phyloP scores from a whole-genome alignment of 2,329 filamentous ascomycete genomes.

The Phoma sp. region DNA sequence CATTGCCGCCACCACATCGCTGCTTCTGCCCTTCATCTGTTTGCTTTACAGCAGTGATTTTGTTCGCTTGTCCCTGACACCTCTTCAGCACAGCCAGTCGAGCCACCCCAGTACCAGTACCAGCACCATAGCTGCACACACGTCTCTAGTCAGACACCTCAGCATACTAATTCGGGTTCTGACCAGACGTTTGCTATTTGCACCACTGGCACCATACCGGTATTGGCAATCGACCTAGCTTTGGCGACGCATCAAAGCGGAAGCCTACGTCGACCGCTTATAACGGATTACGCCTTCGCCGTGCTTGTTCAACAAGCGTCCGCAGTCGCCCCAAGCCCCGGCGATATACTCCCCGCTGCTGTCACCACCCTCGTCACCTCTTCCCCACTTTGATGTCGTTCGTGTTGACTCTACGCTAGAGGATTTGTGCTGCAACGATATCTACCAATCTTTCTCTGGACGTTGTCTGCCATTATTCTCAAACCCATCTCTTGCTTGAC shows the following conservation, averaged over 20 bases:
- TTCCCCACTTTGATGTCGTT: conserved; percentile 22
- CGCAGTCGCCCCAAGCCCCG: conserved; percentile 21
- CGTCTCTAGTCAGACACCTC: conserved; percentile 29
- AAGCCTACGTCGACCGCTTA: conserved; percentile 26
- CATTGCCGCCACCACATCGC: conserved; percentile 16
- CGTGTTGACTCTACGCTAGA: conserved; percentile 19
- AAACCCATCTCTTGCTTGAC: conserved; percentile 2
- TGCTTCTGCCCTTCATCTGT: conserved; percentile 16
- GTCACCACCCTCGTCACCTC: conserved; percentile 8
- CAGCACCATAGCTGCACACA: conserved; percentile 38
- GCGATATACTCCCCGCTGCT: conserved; percentile 13
- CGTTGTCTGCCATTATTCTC: conserved; percentile 14
- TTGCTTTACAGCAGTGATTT: conserved; percentile 18
- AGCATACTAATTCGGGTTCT: conserved; percentile 25
- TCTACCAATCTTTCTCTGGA: neutral
- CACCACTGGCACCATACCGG: conserved; percentile 26
- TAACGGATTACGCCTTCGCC: conserved; percentile 16
- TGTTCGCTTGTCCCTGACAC: conserved; percentile 20
- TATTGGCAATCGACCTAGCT: conserved; percentile 26
- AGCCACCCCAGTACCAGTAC: conserved; percentile 32
- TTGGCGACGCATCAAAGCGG: conserved; percentile 20
- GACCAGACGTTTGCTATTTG: conserved; percentile 31
- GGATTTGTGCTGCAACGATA: conserved; percentile 4
- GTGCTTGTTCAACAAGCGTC: conserved; percentile 15
- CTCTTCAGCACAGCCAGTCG: conserved; percentile 24